A percentile compares a stretch with the other conserved stretches of the same genome.
Evolutionary conservation across 2,329 filamentous ascomycete species (phyloP).

Genomic region (Myrmaecium sp.): DNA sequence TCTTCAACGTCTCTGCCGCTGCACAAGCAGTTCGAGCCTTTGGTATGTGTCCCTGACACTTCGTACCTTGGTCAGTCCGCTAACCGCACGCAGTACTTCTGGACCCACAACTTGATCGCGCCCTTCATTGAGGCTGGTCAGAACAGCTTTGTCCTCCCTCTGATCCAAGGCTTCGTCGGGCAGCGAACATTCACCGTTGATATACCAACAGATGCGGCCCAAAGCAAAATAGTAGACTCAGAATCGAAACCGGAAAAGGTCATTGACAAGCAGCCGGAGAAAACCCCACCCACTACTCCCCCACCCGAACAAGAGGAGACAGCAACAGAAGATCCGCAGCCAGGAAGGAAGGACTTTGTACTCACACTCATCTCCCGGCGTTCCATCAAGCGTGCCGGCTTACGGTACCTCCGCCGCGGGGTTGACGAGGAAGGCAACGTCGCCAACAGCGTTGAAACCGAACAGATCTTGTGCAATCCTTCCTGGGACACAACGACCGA

Average conservation of each 20-base stretch:
- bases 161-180: constrained; percentile 90
- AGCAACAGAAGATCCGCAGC: constrained; percentile 16
- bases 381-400: constrained; percentile 68
- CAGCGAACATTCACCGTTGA: constrained; percentile 68
- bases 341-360: constrained; percentile 38
- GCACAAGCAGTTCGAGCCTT: constrained; percentile 53
- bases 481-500: constrained; percentile 41
- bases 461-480: constrained; percentile 69
- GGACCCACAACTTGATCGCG: constrained; percentile 63
- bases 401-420: constrained; percentile 79
- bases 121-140: constrained; percentile 62
- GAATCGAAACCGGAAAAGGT: constrained; percentile 17
- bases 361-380: constrained; percentile 87
- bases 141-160: constrained; percentile 54
- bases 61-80: not conserved
- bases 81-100: constrained; percentile 49
- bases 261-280: constrained; percentile 13
- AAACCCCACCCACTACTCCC: constrained; percentile 6
- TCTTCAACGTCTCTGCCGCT: constrained; percentile 39
- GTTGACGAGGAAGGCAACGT: constrained; percentile 78
- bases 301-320: constrained; percentile 5
- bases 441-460: constrained; percentile 86
- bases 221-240: constrained; percentile 18
- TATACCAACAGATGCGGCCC: constrained; percentile 21
- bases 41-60: constrained; percentile 26